phyloP scores from a whole-genome alignment of 2,329 filamentous ascomycete genomes.

The Epichloe brachyelytri region DNA sequence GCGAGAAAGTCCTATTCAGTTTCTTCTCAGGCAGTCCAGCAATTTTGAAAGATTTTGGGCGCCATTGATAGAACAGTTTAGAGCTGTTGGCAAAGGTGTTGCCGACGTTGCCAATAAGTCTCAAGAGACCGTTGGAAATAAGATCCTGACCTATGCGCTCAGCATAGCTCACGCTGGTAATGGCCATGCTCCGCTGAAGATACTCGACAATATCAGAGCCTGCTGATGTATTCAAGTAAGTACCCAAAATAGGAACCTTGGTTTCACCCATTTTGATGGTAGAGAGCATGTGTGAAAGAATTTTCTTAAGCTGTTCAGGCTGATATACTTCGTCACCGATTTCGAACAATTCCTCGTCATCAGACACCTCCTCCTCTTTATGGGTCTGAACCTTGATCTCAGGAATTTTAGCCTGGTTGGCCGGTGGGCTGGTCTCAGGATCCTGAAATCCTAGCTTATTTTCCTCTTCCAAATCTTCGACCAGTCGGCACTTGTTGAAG shows the following conservation, averaged over 20 bases:
- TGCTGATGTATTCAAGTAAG: constrained; percentile 82
- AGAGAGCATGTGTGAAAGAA: constrained; percentile 73
- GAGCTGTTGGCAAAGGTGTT: constrained; percentile 96
- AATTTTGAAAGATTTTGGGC: constrained; percentile 77
- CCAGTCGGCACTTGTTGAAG: constrained; percentile 95
- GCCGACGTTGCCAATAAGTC: constrained; percentile 86
- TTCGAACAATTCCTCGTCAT: constrained; percentile 70
- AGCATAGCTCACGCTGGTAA: constrained; percentile 75
- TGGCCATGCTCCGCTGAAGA: constrained; percentile 75
- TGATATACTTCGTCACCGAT: constrained; percentile 81
- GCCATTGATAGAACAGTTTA: constrained; percentile 96
- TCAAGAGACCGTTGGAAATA: constrained; percentile 71
- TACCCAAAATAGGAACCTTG: constrained; percentile 91
- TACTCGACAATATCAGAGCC: constrained; percentile 95
- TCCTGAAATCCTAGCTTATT: constrained; percentile 97
- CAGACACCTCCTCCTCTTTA: constrained; percentile 45
- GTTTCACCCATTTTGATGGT: constrained; percentile 79
- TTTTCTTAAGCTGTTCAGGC: constrained; percentile 80
- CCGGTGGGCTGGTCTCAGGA: constrained; percentile 56
- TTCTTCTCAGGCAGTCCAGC: constrained; percentile 86
- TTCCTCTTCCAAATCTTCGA: constrained; percentile 95
- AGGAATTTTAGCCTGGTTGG: constrained; percentile 43
- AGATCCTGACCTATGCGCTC: constrained; percentile 93
- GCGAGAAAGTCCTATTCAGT: constrained; percentile 62
- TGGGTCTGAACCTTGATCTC: constrained; percentile 79